Conservation (phyloP, 768 basidiomycete species). For the Pulveroboletus sp. region DNA sequence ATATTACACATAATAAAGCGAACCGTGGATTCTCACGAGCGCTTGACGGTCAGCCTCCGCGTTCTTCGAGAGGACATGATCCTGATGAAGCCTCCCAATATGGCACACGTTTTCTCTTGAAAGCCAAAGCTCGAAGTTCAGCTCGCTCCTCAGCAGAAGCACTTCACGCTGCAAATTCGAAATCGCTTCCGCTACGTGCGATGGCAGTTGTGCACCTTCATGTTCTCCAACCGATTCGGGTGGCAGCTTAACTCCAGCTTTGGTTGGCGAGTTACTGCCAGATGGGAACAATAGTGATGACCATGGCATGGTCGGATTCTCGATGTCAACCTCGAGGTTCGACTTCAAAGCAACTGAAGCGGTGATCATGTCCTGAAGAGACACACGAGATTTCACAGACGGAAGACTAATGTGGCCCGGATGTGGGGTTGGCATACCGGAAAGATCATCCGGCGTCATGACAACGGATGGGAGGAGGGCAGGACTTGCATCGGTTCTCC, state of each 20-base stretch:
- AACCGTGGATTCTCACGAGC: conserved; percentile 47
- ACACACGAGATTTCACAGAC: conserved; percentile 37
- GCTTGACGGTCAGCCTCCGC: conserved; percentile 83
- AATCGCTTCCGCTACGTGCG: conserved; percentile 62
- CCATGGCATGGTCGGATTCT: conserved; percentile 52
- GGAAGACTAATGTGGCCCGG: conserved; percentile 37
- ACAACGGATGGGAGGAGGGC: conserved; percentile 6
- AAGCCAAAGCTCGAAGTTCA: conserved; percentile 84
- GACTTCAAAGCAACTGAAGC: conserved; percentile 74
- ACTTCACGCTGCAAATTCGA: conserved; percentile 73
- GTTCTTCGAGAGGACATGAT: conserved; percentile 66
- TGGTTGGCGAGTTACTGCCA: conserved; percentile 28
- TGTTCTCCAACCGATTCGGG: conserved; percentile 12
- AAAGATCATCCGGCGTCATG: conserved; percentile 21
- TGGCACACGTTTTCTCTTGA: conserved; percentile 79
- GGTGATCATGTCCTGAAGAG: conserved; percentile 73
- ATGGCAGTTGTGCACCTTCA: conserved; percentile 32
- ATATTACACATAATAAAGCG: background rate
- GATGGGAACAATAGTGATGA: conserved; percentile 42
- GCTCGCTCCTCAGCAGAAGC: conserved; percentile 70
- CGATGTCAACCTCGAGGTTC: conserved; percentile 60
- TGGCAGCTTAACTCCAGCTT: conserved; percentile 14
- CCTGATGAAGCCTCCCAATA: conserved; percentile 76
- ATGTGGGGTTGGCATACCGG: conserved; percentile 29
- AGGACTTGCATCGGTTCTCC: conserved; percentile 1